Conservation (phyloP, 805 yeast genomes). For the Candida coquimbonensis region DNA sequence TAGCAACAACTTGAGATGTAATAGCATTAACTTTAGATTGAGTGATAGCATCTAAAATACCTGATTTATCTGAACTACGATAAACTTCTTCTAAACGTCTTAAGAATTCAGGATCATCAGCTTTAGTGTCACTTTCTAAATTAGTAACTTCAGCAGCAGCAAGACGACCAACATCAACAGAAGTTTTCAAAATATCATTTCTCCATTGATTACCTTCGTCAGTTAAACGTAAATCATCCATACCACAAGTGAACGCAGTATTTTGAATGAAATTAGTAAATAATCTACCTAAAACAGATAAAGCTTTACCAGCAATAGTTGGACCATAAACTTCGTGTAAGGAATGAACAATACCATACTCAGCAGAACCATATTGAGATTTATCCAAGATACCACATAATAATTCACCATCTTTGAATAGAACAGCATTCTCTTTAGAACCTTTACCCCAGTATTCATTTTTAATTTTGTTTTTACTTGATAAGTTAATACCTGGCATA, state of each 20-base stretch:
- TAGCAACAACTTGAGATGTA: constrained; percentile 89
- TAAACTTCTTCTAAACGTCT: constrained; percentile 89
- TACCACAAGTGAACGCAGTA: constrained; percentile 98
- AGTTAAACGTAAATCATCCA: constrained; percentile 95
- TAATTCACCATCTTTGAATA: constrained; percentile 81
- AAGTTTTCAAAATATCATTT: constrained; percentile 67
- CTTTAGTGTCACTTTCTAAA: constrained; percentile 43
- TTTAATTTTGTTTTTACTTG: constrained; percentile 82
- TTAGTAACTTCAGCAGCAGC: constrained; percentile 96
- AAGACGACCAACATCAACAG: constrained; percentile 76
- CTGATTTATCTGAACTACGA: constrained; percentile 88
- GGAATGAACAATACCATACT: constrained; percentile 94
- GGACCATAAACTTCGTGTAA: constrained; percentile 95
- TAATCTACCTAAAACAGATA: constrained; percentile 89
- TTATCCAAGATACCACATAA: constrained; percentile 92
- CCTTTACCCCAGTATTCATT: constrained; percentile 90
- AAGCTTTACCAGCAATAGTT: constrained; percentile 77
- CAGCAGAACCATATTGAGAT: constrained; percentile 97
- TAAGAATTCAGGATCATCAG: constrained; percentile 68
- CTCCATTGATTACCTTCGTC: constrained; percentile 89
- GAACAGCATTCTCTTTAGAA: constrained; percentile 78
- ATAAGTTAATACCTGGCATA: constrained; percentile 87
- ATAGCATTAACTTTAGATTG: constrained; percentile 88
- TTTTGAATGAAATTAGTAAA: constrained; percentile 90
- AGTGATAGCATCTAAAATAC: constrained; percentile 91